Base-by-base conservation (phyloP, 805 yeast species). In the Saitoella complicata region DNA sequence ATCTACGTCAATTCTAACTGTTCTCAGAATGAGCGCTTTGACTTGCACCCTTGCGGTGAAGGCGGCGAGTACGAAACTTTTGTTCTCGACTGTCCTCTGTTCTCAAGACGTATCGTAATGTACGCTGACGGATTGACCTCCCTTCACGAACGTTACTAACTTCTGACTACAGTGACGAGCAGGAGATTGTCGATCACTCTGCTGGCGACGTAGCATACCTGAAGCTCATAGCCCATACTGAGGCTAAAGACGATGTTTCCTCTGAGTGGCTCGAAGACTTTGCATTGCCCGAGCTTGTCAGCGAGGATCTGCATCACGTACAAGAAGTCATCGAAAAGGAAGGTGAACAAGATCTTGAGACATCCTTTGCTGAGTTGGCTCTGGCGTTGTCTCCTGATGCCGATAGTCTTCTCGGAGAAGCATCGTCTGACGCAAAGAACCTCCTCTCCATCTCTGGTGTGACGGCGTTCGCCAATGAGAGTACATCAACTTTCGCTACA, bases 41-140 rank as follows among this genome's bases (percentile, higher is more conserved):
- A 35, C 7, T 30, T 41, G 10, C 43, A 41, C 13, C 43, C 43
- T 0, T 91, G 98, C 64, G 99, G 99, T 9, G 99, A 91, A 66
- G 99, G 99, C 33, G 99, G 99, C 1, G 99, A 91, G 60, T 91
- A 85, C 60, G 99, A 91, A 59, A 80, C 95, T 0, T 65, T 88
- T 52, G 97, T 88, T 2, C 66, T 91, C 31, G 95, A 91, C 60
- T 84, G 93, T 1, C 94, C 95, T 0, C 78, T 84, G 48, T 91
- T 88, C 63, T 64, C 63, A 32, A 65, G 71, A 40, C 76, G 73
- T 36, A 45, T 68, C 39, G 63, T 61, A 6, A 60, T 80, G 11
- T 21, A 21, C n/a, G n/a, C n/a, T n/a, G n/a, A n/a, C n/a, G n/a
- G n/a, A 58, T 53, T 1, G 63, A 68, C 1, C 58, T 57, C n/a